A percentile compares a stretch with the other conserved stretches of the same genome.
Conservation (phyloP, 768 basidiomycete species). For the Tylopilus sp. region DNA sequence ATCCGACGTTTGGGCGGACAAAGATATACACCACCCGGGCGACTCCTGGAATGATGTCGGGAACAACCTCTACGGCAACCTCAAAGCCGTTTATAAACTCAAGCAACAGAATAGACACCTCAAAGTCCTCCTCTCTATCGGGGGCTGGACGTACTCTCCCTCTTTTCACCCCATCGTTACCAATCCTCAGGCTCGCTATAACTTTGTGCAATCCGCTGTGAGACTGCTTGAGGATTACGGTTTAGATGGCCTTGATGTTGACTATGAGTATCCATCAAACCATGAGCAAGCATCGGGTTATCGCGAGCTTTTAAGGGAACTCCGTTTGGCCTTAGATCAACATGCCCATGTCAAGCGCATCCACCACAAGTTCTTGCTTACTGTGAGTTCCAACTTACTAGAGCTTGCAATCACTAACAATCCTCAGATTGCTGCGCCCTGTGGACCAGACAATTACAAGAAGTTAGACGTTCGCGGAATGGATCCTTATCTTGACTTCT, state of each 20-base stretch:
- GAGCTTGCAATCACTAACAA: neutral
- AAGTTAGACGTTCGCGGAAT: slow-evolving; percentile 79
- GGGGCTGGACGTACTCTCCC: slow-evolving; percentile 93
- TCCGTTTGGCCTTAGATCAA: slow-evolving; percentile 70
- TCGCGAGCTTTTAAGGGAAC: slow-evolving; percentile 72
- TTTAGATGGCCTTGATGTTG: slow-evolving; percentile 86
- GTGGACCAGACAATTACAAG: slow-evolving; percentile 82
- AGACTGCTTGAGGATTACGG: slow-evolving; percentile 87
- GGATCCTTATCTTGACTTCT: slow-evolving; percentile 87
- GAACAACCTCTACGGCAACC: slow-evolving; percentile 90
- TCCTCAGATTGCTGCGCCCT: slow-evolving; percentile 83
- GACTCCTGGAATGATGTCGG: slow-evolving; percentile 94
- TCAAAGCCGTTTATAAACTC: slow-evolving; percentile 89
- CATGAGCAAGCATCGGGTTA: slow-evolving; percentile 79
- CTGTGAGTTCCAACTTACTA: slow-evolving; percentile 45
- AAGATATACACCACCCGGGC: slow-evolving; percentile 93
- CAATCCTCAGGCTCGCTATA: slow-evolving; percentile 54
- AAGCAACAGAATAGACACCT: slow-evolving; percentile 84
- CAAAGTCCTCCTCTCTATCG: slow-evolving; percentile 83
- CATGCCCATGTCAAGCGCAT: slow-evolving; percentile 65
- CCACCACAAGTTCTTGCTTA: slow-evolving; percentile 66
- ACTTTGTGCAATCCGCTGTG: slow-evolving; percentile 80
- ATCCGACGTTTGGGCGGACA: slow-evolving; percentile 92
- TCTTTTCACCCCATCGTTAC: slow-evolving; percentile 82
- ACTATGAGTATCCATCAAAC: slow-evolving; percentile 90